Evolutionary conservation across 345 rosid genomes (phyloP).

Genomic region (Eucalyptus victrix): DNA sequence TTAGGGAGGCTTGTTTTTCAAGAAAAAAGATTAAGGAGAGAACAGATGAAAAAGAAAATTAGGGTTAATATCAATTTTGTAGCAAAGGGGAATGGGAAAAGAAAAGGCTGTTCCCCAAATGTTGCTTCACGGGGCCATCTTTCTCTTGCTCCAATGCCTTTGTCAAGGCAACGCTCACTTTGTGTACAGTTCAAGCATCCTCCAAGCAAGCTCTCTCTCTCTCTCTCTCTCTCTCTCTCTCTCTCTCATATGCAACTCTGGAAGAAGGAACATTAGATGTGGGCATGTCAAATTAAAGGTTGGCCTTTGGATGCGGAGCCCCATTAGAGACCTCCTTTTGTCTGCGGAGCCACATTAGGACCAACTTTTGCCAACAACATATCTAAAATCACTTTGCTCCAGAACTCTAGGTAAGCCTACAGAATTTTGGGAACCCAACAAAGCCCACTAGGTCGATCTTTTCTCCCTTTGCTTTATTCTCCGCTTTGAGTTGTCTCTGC

Average conservation of each 20-base stretch:
- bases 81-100: not conserved
- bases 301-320: not conserved
- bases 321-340: not conserved
- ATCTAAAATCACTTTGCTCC: not conserved
- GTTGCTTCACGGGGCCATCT: constrained; percentile 6
- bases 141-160: constrained; percentile 13
- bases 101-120: constrained; percentile 11
- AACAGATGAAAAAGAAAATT: not conserved
- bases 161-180: not conserved
- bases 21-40: not conserved
- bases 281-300: not conserved
- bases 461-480: not conserved
- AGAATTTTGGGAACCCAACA: not conserved
- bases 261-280: not conserved
- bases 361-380: not conserved
- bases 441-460: not conserved
- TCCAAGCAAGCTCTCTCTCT: not conserved
- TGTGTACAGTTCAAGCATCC: constrained; percentile 7
- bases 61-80: not conserved
- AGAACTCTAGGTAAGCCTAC: not conserved
- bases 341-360: not conserved
- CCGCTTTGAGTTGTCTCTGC: not conserved
- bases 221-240: not conserved
- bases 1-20: not conserved
- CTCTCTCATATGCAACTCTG: not conserved